phyloP scores from a whole-genome alignment of 495 filamentous ascomycete genomes.

The Lasiosphaeria miniovina region DNA sequence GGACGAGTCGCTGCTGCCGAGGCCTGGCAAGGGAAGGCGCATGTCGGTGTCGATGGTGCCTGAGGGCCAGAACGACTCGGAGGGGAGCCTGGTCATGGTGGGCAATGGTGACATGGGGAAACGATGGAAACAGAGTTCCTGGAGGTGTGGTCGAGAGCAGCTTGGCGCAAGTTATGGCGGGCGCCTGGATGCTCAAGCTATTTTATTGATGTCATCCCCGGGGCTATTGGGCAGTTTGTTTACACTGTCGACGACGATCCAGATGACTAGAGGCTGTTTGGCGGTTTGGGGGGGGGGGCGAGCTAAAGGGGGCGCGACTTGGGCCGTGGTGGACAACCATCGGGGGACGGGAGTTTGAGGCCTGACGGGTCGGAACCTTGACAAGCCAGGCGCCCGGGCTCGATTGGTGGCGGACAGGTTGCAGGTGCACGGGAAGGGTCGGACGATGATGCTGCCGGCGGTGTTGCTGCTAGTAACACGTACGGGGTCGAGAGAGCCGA shows the following conservation, averaged over 20 bases:
- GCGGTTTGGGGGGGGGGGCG: not conserved
- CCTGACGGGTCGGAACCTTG: not conserved
- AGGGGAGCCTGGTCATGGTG: conserved; percentile 31
- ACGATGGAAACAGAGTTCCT: conserved; percentile 2
- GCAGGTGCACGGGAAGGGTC: not conserved
- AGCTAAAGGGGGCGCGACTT: conserved; percentile 2
- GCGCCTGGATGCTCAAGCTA: conserved; percentile 6
- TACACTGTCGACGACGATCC: not conserved
- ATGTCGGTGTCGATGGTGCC: conserved; percentile 24
- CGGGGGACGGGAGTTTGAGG: not conserved
- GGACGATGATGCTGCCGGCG: too few species aligned
- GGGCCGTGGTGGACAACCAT: conserved; percentile 1
- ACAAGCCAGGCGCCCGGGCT: not conserved
- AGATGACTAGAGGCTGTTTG: conserved; percentile 12
- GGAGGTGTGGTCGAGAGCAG: not conserved
- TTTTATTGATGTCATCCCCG: conserved; percentile 21
- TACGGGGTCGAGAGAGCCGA: too few species aligned
- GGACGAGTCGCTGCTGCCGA: conserved; percentile 26
- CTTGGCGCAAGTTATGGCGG: conserved; percentile 2
- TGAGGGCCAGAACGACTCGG: conserved; percentile 33
- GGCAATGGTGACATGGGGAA: conserved; percentile 13
- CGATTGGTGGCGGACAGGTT: not conserved
- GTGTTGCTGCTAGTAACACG: too few species aligned
- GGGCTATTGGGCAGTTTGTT: conserved; percentile 5
- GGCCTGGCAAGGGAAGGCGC: conserved; percentile 22